phyloP scores from a whole-genome alignment of 2,329 filamentous ascomycete genomes.

The Aspergillus quadricinctus region DNA sequence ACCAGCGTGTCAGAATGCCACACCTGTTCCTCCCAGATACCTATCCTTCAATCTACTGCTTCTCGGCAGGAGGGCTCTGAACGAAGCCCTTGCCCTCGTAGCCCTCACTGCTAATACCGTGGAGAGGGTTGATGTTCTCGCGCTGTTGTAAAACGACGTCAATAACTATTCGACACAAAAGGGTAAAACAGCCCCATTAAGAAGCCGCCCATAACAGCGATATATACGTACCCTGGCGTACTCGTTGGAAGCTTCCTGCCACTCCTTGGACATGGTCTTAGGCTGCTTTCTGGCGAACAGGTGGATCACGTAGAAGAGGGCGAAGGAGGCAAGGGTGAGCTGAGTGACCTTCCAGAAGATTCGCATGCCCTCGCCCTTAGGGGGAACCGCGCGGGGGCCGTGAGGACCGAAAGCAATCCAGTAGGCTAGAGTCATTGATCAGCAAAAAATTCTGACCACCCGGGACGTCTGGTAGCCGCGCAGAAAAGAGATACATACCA shows the following conservation, averaged over 20 bases:
- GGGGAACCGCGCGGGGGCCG: constrained; percentile 77
- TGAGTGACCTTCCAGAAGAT: constrained; percentile 68
- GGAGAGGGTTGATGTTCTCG: constrained; percentile 82
- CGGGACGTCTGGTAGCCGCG: neutral
- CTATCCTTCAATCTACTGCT: constrained; percentile 26
- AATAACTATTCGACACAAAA: constrained; percentile 15
- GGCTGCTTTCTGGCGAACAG: constrained; percentile 68
- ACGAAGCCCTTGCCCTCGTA: constrained; percentile 76
- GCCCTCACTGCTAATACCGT: constrained; percentile 72
- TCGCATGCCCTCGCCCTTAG: constrained; percentile 79
- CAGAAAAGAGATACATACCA: constrained; percentile 61
- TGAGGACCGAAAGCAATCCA: constrained; percentile 98
- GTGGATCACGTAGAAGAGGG: constrained; percentile 69
- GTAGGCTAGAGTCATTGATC: constrained; percentile 63
- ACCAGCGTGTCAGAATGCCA: constrained; percentile 17
- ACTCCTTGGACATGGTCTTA: constrained; percentile 92
- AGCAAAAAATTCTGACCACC: constrained; percentile 20
- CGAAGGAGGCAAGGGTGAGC: constrained; percentile 63
- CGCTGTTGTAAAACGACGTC: constrained; percentile 48
- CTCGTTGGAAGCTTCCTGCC: constrained; percentile 93
- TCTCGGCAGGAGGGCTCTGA: constrained; percentile 54
- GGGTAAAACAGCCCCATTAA: neutral
- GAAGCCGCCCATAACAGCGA: neutral
- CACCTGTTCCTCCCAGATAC: constrained; percentile 21
- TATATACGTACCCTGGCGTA: constrained; percentile 71